A percentile compares a stretch with the other conserved stretches of the same genome.
phyloP scores from a whole-genome alignment of 2,329 filamentous ascomycete species.

The Apiospora malaysiana region DNA sequence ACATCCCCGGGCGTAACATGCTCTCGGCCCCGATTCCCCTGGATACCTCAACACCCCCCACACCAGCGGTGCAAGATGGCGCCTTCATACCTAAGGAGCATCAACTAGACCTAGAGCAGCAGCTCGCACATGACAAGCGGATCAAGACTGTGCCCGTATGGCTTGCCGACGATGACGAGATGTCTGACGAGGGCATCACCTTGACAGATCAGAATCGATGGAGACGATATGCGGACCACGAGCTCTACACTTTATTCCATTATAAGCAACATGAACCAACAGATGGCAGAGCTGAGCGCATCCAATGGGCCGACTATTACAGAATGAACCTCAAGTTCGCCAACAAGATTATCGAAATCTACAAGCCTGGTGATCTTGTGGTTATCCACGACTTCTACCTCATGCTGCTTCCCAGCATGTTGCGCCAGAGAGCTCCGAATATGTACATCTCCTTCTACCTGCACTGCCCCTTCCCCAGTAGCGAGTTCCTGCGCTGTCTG shows the following conservation, averaged over 20 bases:
- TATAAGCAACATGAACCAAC: conserved; percentile 94
- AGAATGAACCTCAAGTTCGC: conserved; percentile 93
- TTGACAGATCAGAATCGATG: conserved; percentile 85
- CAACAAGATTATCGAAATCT: conserved; percentile 84
- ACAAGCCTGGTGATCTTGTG: conserved; percentile 91
- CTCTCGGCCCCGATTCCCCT: conserved; percentile 82
- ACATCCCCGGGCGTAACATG: conserved; percentile 67
- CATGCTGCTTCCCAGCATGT: conserved; percentile 84
- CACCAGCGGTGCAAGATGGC: conserved; percentile 68
- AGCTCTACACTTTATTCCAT: conserved; percentile 91
- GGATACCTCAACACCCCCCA: conserved; percentile 62
- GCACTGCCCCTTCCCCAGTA: conserved; percentile 93
- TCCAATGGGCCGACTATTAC: conserved; percentile 92
- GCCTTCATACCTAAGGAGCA: conserved; percentile 74
- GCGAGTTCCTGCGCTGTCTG: conserved; percentile 90
- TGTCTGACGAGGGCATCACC: conserved; percentile 68
- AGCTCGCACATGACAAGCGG: conserved; percentile 73
- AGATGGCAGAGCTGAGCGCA: conserved; percentile 80
- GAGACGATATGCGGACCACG: conserved; percentile 89
- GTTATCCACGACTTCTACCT: conserved; percentile 95
- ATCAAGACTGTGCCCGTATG: conserved; percentile 88
- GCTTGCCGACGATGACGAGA: conserved; percentile 79
- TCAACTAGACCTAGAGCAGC: conserved; percentile 73
- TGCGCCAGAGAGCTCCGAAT: conserved; percentile 84
- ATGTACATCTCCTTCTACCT: conserved; percentile 96